Evolutionary conservation across 352 stramenopile species (phyloP).

Genomic region (Saprolegnia parasitica): DNA sequence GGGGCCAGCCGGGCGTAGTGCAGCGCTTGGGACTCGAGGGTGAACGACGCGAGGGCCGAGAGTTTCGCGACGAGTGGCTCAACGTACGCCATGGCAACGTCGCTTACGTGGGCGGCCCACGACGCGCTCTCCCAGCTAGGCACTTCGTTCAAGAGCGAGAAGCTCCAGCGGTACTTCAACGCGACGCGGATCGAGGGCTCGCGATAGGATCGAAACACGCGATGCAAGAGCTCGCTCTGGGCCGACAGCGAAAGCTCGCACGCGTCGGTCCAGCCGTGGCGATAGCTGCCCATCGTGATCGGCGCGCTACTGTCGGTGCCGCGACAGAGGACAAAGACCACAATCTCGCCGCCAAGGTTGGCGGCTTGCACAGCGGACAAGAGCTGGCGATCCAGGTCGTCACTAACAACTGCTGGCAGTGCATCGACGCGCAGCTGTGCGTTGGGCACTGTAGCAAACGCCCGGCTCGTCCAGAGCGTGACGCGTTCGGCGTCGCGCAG

Average conservation of each 20-base stretch:
- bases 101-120: conserved; percentile 46
- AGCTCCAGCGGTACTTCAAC: conserved; percentile 61
- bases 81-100: conserved; percentile 13
- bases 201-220: conserved; percentile 38
- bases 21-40: conserved; percentile 59
- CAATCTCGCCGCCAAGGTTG: conserved; percentile 32
- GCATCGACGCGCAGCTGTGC: background rate
- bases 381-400: conserved; percentile 24
- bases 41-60: conserved; percentile 55
- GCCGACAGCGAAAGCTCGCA: conserved; percentile 13
- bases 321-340: conserved; percentile 44
- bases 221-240: conserved; percentile 23
- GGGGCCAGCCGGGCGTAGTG: conserved; percentile 64
- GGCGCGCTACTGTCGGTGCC: conserved; percentile 9
- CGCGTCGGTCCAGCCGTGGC: conserved; percentile 51
- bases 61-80: conserved; percentile 28
- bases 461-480: background rate
- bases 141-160: conserved; percentile 64
- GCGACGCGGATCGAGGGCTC: conserved; percentile 23
- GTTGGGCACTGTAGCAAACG: background rate
- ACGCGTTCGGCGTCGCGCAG: background rate
- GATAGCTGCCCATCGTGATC: conserved; percentile 54
- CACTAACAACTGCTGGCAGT: background rate
- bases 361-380: background rate
- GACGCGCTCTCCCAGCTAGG: conserved; percentile 41